Base-by-base conservation (phyloP, 2,329 filamentous ascomycete species). In the Esteya vermicola region DNA sequence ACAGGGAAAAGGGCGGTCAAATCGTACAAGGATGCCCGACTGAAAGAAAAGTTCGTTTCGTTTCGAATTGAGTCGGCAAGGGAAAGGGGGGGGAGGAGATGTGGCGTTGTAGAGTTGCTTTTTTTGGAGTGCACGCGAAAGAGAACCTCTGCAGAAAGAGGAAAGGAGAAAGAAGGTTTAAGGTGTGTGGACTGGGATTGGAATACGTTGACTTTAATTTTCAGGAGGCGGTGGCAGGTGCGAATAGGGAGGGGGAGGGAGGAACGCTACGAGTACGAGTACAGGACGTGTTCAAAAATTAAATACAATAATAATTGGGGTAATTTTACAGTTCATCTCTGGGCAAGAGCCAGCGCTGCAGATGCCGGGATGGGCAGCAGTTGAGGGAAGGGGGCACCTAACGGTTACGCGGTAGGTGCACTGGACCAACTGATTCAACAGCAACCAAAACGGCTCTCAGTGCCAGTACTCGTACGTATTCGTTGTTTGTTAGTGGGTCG, bases 131-230 rank as follows among this genome's bases (percentile, higher is more conserved):
- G n/a, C n/a, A n/a, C n/a, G n/a, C 12, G 38, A 26, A 20, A 36
- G 18, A 13, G 26, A 22, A 25, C 25, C 25, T 36, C 22, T 25
- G 33, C 34, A 36, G 22, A 27, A 16, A 21, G 22, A n/a, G 20
- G 25, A 14, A 22, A 21, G 27, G 28, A 19, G 30, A 9, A 33
- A 18, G 14, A 28, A 42, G 32, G 26, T 35, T 39, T 40, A 31
- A 31, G 34, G n/a, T n/a, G n/a, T n/a, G n/a, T n/a, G n/a, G n/a
- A n/a, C n/a, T n/a, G n/a, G n/a, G 36, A 43, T 45, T 41, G 43
- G 43, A 42, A 41, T 47, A 48, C 43, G 43, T 39, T 43, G 31
- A 39, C 32, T 43, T 45, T 47, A 47, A 46, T 47, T 49, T 46
- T 46, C 40, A 47, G 46, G 45, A 47, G 47, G 45, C 42, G 43